A percentile compares a stretch with the other conserved stretches of the same genome.
phyloP scores from a whole-genome alignment of 345 rosid genomes.

The Salix brachista region DNA sequence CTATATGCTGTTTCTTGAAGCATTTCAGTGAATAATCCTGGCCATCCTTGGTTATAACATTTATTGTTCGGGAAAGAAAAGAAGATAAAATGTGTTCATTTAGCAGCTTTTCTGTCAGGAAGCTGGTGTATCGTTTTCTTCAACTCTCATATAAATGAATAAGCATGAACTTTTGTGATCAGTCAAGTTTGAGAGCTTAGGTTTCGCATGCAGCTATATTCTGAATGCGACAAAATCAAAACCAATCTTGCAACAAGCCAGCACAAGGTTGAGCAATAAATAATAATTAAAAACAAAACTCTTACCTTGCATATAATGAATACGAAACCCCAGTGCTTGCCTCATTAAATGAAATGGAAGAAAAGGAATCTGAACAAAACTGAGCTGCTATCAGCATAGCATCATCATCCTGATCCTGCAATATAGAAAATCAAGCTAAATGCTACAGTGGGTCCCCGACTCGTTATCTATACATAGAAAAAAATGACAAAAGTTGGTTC shows the following conservation, averaged over 20 bases:
- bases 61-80: neutral
- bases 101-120: neutral
- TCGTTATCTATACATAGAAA: neutral
- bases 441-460: neutral
- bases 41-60: neutral
- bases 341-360: constrained; percentile 64
- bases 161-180: neutral
- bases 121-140: neutral
- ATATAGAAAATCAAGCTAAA: neutral
- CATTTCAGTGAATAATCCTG: neutral
- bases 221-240: neutral
- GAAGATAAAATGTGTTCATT: neutral
- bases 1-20: neutral
- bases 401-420: constrained; percentile 85
- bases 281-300: neutral
- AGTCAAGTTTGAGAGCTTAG: too few species aligned
- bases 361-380: constrained; percentile 80
- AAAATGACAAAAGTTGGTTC: neutral
- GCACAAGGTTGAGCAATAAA: neutral
- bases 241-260: neutral
- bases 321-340: constrained; percentile 56
- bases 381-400: constrained; percentile 75
- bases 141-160: neutral
- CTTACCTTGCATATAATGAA: constrained; percentile 81
- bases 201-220: neutral